Evolutionary conservation across 1,139 yeast species (phyloP), one percentile per base, ranked within the genome.

Genomic region (Protomyces gravidus): DNA sequence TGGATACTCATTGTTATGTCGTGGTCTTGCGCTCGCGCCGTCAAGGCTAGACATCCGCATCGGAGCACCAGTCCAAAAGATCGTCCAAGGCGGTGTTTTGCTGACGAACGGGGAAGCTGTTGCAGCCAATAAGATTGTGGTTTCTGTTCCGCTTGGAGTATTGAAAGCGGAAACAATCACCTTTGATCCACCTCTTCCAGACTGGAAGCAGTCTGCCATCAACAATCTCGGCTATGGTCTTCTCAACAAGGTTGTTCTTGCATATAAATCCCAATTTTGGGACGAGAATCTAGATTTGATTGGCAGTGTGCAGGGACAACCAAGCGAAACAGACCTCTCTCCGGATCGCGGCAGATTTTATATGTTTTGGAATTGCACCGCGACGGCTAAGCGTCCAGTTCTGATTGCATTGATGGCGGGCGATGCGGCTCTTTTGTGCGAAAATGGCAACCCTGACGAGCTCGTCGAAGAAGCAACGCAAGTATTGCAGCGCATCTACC

Each of bases 71-170:
- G 77, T 73, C 19, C 72, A 70, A 51, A 73, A 72, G 2, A 65
- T 75, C 27, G 75, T 72, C 60, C 74, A 73, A 59, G 68, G 67
- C 15, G 66, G 67, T 7, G 64, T 75, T 30, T 15, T 51, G 13
- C 45, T 49, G 9, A 75, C 72, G 50, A 72, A 73, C 60, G 78
- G 77, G 13, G 77, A 74, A 45, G 67, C 68, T 19, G 67, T 76
- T 19, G 64, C 67, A 3, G 78, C 77, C 2, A 77, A 75, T 60
- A 68, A 74, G 11, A 75, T 73, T 5, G 68, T 75, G 1, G 68
- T 75, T 26, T 74, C 78, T 1, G 74, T 72, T 0, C 79, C 79
- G 1, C 68, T 76, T 2, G 78, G 78, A 0, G 75, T 75, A 1
- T 66, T 76, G 46, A 76, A 76, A 63, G 70, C 70, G 36, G 68